Base-by-base conservation (phyloP, 768 basidiomycete species). In the Suillus hirtellus region DNA sequence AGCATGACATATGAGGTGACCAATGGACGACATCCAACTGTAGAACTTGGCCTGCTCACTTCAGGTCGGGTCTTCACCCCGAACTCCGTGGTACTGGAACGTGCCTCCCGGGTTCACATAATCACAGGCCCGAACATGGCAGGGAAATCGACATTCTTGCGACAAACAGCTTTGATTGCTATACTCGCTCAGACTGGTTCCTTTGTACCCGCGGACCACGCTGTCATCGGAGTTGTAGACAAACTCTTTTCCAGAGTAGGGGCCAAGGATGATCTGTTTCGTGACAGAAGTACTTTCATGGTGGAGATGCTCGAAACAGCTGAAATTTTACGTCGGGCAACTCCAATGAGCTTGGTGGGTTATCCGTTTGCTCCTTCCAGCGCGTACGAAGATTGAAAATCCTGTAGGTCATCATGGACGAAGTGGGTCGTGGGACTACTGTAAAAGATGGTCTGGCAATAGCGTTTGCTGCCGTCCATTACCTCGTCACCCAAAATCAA, bases 91-190 rank as follows among this genome's bases (percentile, higher is more conserved):
- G 67, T 78, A 17, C 81, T 99, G 69, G 78, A 78, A 3, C 78
- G 86, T 0, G 69, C 76, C 14, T 86, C 89, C 17, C 86, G 84
- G 35, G 70, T 97, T 11, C 95, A 96, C 67, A 72, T 89, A 24
- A 91, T 99, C 65, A 98, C 96, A 7, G 96, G 96, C 0, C 96
- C 96, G 0, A 98, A 97, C 70, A 96, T 95, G 93, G 93, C 90
- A 7, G 92, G 92, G 60, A 99, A 99, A 76, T 96, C 94, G 2
- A 98, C 96, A 0, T 81, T 93, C 31, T 83, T 99, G 42, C 90
- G 96, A 35, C 96, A 97, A 72, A 92, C 88, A 0, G 96, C 96
- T 17, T 81, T 99, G 38, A 90, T 97, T 64, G 80, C 89, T 8
- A 89, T 98, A 62, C 81, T 99, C 11, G 96, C 95, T 1, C 96